Conservation (phyloP, 139 green algal species). For the Chlamydomonas urium region DNA sequence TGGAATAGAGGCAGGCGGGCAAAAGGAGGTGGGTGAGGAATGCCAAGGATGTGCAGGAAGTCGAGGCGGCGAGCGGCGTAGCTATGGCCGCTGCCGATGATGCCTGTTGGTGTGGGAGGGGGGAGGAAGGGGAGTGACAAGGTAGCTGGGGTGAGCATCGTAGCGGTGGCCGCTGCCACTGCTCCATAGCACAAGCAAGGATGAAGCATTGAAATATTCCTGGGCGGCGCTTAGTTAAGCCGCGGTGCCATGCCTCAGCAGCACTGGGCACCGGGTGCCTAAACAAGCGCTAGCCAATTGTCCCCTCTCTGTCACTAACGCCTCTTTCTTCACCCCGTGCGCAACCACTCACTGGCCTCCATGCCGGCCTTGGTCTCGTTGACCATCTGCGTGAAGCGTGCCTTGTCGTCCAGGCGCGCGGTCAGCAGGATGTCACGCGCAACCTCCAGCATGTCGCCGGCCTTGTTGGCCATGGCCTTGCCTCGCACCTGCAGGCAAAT, state of each 20-base stretch:
- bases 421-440: slow-evolving; percentile 79
- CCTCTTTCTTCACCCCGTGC: too few species aligned
- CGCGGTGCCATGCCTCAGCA: too few species aligned
- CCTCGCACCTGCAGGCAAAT: slow-evolving; percentile 61
- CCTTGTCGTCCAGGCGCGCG: slow-evolving; percentile 78
- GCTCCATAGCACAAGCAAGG: too few species aligned
- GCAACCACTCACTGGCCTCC: slow-evolving; percentile 62
- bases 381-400: slow-evolving; percentile 96
- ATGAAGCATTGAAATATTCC: too few species aligned
- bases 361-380: slow-evolving; percentile 85
- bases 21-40: slow-evolving; percentile 5
- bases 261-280: too few species aligned
- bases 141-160: slow-evolving; percentile 76
- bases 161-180: slow-evolving; percentile 79
- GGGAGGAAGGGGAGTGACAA: slow-evolving; percentile 40
- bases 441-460: slow-evolving; percentile 83
- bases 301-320: too few species aligned
- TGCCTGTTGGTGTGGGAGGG: too few species aligned
- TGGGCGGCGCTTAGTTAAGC: too few species aligned
- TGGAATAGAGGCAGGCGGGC: neutral
- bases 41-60: slow-evolving; percentile 76
- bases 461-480: slow-evolving; percentile 90
- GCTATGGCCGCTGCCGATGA: slow-evolving; percentile 78
- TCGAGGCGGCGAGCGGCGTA: slow-evolving; percentile 79
- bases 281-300: too few species aligned